Base-by-base conservation (phyloP, 1,284 basidiomycete genomes). In the Leccinum brunneo-olivaceum region DNA sequence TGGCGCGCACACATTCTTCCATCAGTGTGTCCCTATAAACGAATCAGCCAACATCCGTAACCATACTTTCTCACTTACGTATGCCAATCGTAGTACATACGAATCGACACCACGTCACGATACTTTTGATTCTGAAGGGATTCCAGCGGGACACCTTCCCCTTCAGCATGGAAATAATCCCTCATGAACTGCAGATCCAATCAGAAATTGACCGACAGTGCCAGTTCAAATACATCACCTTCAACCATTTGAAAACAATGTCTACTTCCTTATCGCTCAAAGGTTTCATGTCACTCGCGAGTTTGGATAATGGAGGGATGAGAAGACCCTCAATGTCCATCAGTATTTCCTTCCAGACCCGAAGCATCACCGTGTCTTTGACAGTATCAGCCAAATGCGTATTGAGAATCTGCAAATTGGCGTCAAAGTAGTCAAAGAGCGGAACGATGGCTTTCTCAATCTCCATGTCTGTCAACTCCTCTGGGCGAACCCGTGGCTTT, bases 171-270 rank as follows among this genome's bases (percentile, higher is more conserved):
- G 71, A 98, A 97, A 69, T 94, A 99, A 63, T 95, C 90, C 43
- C 87, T 76, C 58, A 98, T 61, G 70, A 96, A 96, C 86, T 93
- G 51, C 19, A 44, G 39, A 49, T 18, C 30, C 27, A 18, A 20
- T 52, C 33, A 41, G 27, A 48, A 41, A 34, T 6, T 5, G 33
- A 20, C 21, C 29, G 5, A 15, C 6, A 21, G 15, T 3, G 1
- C 10, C 20, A 16, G 8, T 23, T 28, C 11, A 23, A 48, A 15
- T 18, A 28, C 18, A 39, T 11, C 33, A 89, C 90, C 77, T 91
- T 92, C 40, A 98, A 67, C 96, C 96, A 98, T 61, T 94, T 96
- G 71, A 98, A 93, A 9, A 94, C 95, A 44, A 98, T 87, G 59
- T 98, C 95, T 21, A 98, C 89, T 68, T 98, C 95, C 67, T 95